Base-by-base conservation (phyloP, 805 yeast genomes). In the Cyberlindnera euphorbiae region DNA sequence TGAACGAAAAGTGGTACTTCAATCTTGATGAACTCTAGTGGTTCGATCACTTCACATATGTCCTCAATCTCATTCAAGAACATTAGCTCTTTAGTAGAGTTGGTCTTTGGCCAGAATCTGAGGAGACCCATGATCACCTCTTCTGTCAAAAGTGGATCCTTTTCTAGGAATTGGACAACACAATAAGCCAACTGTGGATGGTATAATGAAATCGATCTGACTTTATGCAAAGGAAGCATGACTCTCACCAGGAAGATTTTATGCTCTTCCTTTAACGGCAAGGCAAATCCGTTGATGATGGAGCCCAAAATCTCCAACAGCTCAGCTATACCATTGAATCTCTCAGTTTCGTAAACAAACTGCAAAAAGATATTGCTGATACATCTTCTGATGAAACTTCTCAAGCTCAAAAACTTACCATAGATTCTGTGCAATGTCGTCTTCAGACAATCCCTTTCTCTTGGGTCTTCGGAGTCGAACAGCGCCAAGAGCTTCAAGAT, bases 161-260 rank as follows among this genome's bases (percentile, higher is more conserved):
- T 93, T 54, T 93, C 98, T 52, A 93, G 67, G 60, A 93, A 93
- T 64, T 93, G 98, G 19, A 93, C 94, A 27, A 93, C 84, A 65
- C 98, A 93, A 62, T 93, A 93, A 6, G 97, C 96, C 47, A 93
- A 71, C 62, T 93, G 98, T 25, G 97, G 96, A 58, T 93, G 98
- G 60, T 90, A 93, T 45, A 90, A 66, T 8, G 95, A 82, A 39
- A 93, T 69, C 35, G 93, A 77, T 58, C 89, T 82, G 13, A 86
- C 90, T 60, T 93, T 90, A 61, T 93, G 98, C 59, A 93, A 66
- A 19, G 98, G 98, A 18, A 93, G 70, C 52, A 93, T 71, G 14
- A 90, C 90, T 40, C 96, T 71, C 23, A 85, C 78, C 45, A 93
- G 64, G 52, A 93, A 93, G 11, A 85, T 78, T 62, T 93, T 93